Percentiles rank a stretch among this genome's conserved stretches.
Conservation (phyloP, 108 stramenopile species). For the Fragilaria crotonensis region DNA sequence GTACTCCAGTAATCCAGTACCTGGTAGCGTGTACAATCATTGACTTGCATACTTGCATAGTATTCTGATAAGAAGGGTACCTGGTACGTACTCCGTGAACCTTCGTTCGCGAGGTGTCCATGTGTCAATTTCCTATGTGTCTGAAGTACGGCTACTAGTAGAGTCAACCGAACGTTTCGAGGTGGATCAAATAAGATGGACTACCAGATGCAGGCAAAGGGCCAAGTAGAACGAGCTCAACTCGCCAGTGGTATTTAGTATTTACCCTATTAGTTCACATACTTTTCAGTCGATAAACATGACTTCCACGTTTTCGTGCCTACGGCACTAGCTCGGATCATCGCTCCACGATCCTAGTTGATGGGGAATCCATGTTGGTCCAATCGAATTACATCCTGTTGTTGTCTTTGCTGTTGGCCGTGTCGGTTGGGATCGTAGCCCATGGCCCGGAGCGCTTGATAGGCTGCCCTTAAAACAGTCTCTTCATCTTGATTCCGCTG, state of each 20-base stretch:
- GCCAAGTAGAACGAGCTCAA: neutral
- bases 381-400: neutral
- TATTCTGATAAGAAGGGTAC: too few species aligned
- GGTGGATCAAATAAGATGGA: neutral
- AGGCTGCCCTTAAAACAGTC: slow-evolving; percentile 6
- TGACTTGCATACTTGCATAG: too few species aligned
- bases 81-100: too few species aligned
- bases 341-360: neutral
- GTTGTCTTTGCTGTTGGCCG: slow-evolving; percentile 1
- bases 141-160: too few species aligned
- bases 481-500: slow-evolving; percentile 5
- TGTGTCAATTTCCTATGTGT: too few species aligned
- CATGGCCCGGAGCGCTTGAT: slow-evolving; percentile 10
- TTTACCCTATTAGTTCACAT: neutral
- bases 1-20: too few species aligned
- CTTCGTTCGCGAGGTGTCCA: too few species aligned
- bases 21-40: too few species aligned
- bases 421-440: slow-evolving; percentile 8
- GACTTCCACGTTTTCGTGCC: neutral
- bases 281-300: neutral
- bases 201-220: neutral
- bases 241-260: neutral
- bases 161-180: too few species aligned
- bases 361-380: slow-evolving; percentile 10
- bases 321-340: neutral